These are phyloP conservation scores for Fragaria ananassa DNA, from an alignment of 306 rosid genomes.

Conservation along the genomic window DNA sequence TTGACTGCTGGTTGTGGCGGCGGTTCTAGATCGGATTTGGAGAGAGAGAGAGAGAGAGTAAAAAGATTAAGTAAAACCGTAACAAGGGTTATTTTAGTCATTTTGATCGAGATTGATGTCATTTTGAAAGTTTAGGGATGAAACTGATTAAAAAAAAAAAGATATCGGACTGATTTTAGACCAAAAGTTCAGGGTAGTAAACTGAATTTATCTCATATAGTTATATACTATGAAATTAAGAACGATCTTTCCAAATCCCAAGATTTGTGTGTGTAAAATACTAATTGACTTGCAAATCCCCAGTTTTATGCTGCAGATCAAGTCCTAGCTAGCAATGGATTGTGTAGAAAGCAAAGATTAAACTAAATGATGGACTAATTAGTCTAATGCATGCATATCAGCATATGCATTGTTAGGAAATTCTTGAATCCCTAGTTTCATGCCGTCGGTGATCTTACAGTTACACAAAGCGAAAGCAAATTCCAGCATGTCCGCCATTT, in stretches of 20 bases:
- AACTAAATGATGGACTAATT: background rate
- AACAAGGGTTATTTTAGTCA: too few species aligned
- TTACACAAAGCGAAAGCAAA: constrained; percentile 3
- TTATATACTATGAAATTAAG: constrained; percentile 8
- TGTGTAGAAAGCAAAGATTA: background rate
- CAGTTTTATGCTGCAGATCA: constrained; percentile 14
- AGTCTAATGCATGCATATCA: background rate
- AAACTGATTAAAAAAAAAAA: too few species aligned
- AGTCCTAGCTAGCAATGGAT: background rate
- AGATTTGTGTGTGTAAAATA: constrained; percentile 1
- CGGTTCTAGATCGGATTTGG: too few species aligned
- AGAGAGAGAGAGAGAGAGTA: too few species aligned
- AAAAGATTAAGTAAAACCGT: too few species aligned
- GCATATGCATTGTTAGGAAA: background rate
- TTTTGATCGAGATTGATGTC: too few species aligned
- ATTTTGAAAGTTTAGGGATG: too few species aligned
- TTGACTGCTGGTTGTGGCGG: too few species aligned
- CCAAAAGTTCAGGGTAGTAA: too few species aligned
- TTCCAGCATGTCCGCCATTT: constrained; percentile 11
- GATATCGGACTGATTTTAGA: too few species aligned
- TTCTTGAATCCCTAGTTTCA: constrained; percentile 21
- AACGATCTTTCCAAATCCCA: constrained; percentile 24
- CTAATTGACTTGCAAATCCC: constrained; percentile 16
- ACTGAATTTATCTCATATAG: too few species aligned
- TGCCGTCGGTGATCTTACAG: constrained; percentile 18